Conservation (phyloP, 805 yeast species). For the Lachancea mirantina region DNA sequence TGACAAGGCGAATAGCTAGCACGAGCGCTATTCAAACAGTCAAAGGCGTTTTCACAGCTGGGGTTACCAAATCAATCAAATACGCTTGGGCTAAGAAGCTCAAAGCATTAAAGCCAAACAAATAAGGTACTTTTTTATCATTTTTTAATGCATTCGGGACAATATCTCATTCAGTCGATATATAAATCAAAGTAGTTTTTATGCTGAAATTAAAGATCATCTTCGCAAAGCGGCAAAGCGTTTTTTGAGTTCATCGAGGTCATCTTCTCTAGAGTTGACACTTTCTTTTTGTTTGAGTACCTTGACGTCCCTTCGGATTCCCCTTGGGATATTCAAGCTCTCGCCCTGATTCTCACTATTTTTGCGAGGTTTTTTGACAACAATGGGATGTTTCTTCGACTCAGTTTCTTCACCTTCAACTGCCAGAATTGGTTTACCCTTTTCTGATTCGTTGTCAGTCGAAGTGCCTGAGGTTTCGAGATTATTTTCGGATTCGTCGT, state of each 20-base stretch:
- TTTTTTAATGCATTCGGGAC: no score
- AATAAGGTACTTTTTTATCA: no score
- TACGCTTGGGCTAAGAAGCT: constrained; percentile 69
- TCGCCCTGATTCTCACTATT: constrained; percentile 36
- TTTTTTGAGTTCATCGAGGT: constrained; percentile 58
- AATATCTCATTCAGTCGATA: background rate
- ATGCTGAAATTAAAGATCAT: constrained; percentile 10
- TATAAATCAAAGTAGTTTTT: background rate
- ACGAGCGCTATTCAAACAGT: constrained; percentile 72
- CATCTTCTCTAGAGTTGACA: constrained; percentile 34
- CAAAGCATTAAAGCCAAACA: constrained; percentile 28
- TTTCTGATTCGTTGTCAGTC: constrained; percentile 10
- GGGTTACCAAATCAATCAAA: constrained; percentile 56
- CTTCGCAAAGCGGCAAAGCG: constrained; percentile 73
- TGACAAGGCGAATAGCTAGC: constrained; percentile 50
- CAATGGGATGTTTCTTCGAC: constrained; percentile 34
- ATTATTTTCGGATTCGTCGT: constrained; percentile 9
- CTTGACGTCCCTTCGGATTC: constrained; percentile 33
- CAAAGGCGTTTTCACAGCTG: constrained; percentile 87
- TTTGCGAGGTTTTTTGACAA: constrained; percentile 37
- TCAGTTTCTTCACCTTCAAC: constrained; percentile 29
- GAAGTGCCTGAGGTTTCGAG: constrained; percentile 2
- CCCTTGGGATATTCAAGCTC: constrained; percentile 36
- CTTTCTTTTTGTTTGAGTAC: constrained; percentile 19
- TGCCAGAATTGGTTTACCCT: constrained; percentile 32